phyloP scores from a whole-genome alignment of 208 protist species.

The Leishmania martiniquensis region DNA sequence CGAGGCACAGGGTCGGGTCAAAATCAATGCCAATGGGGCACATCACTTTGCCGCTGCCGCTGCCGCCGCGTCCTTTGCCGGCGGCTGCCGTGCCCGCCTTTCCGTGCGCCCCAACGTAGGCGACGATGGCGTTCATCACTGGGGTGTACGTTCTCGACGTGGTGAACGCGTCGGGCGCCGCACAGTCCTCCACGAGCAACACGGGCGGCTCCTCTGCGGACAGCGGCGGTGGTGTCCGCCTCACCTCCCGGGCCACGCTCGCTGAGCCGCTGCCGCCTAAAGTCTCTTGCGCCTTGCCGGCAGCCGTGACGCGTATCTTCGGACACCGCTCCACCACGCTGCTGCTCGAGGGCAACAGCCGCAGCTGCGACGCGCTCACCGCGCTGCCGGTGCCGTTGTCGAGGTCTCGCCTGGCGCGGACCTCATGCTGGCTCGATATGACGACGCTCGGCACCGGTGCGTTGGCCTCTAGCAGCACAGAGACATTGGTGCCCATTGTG shows the following conservation, averaged over 20 bases:
- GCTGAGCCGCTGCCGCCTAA: constrained; percentile 7
- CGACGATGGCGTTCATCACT: constrained; percentile 17
- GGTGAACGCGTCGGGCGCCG: constrained; percentile 12
- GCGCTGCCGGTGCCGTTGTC: not conserved
- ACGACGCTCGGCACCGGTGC: constrained; percentile 22
- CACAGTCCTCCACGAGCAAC: constrained; percentile 24
- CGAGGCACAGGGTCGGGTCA: constrained; percentile 14
- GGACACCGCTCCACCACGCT: constrained; percentile 17
- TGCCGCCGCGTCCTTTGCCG: not conserved
- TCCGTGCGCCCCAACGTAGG: constrained; percentile 3
- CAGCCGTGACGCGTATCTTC: constrained; percentile 7
- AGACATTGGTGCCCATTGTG: constrained; percentile 27
- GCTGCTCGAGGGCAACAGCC: not conserved
- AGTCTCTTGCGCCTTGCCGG: constrained; percentile 2
- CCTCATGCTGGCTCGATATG: constrained; percentile 5
- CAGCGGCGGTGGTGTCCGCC: not conserved
- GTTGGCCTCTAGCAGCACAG: constrained; percentile 17
- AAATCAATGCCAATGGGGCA: constrained; percentile 23
- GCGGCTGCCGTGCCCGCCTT: not conserved
- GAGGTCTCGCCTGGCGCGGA: not conserved
- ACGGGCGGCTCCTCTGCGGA: not conserved
- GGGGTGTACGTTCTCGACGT: constrained; percentile 15
- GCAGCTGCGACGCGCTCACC: not conserved
- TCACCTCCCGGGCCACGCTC: not conserved
- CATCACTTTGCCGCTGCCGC: not conserved